These are phyloP conservation scores for Baeospora myosura DNA, from an alignment of 1,284 basidiomycete genomes.

Conservation along the genomic window DNA sequence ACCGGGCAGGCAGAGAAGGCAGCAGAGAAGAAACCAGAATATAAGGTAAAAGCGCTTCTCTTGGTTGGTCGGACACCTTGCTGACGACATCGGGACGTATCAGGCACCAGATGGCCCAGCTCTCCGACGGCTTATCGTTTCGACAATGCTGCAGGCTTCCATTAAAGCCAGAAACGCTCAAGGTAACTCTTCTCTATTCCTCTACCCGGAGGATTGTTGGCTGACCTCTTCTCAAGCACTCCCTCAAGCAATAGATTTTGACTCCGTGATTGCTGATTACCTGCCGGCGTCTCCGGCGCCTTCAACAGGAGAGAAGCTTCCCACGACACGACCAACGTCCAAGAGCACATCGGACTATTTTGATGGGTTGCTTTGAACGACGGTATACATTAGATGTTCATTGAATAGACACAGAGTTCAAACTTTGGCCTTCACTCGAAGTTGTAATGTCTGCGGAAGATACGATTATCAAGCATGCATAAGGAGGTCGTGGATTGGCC, in stretches of 20 bases:
- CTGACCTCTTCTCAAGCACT: constrained; percentile 24
- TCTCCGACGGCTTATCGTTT: constrained; percentile 66
- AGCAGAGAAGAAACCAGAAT: constrained; percentile 28
- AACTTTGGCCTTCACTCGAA: too few species aligned
- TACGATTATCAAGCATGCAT: too few species aligned
- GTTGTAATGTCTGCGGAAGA: too few species aligned
- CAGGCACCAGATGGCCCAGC: constrained; percentile 63
- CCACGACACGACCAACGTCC: constrained; percentile 12
- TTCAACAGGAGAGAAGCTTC: constrained; percentile 15
- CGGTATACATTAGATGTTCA: too few species aligned
- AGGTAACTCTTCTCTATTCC: constrained; percentile 25
- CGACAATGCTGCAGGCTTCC: constrained; percentile 58
- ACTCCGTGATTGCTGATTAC: constrained; percentile 68
- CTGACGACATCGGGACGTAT: too few species aligned
- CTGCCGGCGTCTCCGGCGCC: constrained; percentile 29
- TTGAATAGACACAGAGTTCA: too few species aligned
- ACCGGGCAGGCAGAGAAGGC: constrained; percentile 17
- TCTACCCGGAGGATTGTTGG: constrained; percentile 6
- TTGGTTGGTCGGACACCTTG: constrained; percentile 13
- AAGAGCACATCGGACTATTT: constrained; percentile 19
- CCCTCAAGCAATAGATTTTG: constrained; percentile 45
- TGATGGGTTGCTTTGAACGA: constrained; percentile 20
- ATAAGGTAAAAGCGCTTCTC: constrained; percentile 24
- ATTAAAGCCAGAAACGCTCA: constrained; percentile 41
- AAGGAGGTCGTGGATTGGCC: too few species aligned